phyloP scores from a whole-genome alignment of 306 rosid genomes.

The Abrus precatorius region DNA sequence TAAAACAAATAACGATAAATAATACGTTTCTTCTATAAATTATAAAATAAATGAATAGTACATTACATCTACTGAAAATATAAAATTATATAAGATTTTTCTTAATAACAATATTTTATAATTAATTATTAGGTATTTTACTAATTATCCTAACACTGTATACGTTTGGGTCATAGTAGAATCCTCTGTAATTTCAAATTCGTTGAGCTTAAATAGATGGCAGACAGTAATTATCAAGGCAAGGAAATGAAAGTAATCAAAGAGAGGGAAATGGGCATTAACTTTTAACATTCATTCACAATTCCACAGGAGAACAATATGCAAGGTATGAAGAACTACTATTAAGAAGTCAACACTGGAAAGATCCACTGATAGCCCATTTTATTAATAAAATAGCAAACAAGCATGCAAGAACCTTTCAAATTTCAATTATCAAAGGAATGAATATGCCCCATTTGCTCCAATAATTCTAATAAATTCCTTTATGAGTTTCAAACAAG shows the following conservation, averaged over 20 bases:
- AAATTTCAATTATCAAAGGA: constrained; percentile 27
- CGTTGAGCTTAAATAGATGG: background rate
- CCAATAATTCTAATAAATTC: background rate
- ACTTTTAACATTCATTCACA: background rate
- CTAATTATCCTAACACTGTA: background rate
- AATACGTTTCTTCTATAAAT: too few species aligned
- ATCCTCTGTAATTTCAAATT: constrained; percentile 9
- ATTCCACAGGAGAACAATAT: background rate
- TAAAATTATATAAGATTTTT: too few species aligned
- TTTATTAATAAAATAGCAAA: constrained; percentile 21
- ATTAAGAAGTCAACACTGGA: constrained; percentile 26
- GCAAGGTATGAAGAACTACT: background rate
- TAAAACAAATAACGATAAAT: too few species aligned
- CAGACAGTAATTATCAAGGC: background rate
- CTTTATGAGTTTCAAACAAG: constrained; percentile 24
- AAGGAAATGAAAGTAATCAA: background rate
- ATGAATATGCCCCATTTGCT: constrained; percentile 26
- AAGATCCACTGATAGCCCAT: background rate
- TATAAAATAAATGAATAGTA: too few species aligned
- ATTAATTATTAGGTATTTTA: too few species aligned
- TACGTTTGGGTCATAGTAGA: background rate
- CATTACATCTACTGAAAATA: too few species aligned
- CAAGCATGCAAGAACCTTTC: constrained; percentile 3
- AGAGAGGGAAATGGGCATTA: background rate
- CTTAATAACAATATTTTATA: too few species aligned